Evolutionary conservation across 1,139 yeast species (phyloP).

Genomic region (Blastobotrys serpentis): DNA sequence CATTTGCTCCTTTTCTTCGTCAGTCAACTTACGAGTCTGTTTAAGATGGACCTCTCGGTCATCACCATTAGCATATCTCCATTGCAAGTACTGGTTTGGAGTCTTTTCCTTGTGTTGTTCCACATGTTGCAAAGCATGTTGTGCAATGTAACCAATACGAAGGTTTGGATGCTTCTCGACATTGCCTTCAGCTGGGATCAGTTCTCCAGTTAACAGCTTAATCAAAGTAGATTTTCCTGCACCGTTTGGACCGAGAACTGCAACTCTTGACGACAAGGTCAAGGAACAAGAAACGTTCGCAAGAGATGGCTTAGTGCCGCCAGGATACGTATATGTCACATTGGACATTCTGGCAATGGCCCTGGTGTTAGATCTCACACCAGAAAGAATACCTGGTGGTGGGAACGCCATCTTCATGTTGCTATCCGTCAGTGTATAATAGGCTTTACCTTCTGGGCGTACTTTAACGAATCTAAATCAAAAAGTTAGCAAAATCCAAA

Average conservation of each 20-base stretch:
- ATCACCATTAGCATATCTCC: constrained; percentile 98
- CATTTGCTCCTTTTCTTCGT: constrained; percentile 80
- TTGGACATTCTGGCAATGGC: constrained; percentile 89
- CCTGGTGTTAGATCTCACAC: constrained; percentile 92
- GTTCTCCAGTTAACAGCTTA: constrained; percentile 88
- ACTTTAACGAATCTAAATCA: constrained; percentile 68
- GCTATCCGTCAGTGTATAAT: constrained; percentile 91
- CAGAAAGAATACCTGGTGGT: constrained; percentile 94
- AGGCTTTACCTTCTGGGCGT: constrained; percentile 94
- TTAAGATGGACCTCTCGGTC: constrained; percentile 94
- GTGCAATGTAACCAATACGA: constrained; percentile 98
- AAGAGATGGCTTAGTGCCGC: constrained; percentile 81
- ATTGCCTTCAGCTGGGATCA: constrained; percentile 79
- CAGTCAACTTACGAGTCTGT: constrained; percentile 85
- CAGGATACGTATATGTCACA: constrained; percentile 89
- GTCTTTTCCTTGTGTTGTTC: constrained; percentile 97
- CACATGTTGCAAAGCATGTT: constrained; percentile 96
- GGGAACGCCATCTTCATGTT: constrained; percentile 98
- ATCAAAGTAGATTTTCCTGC: constrained; percentile 97
- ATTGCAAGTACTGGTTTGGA: constrained; percentile 94
- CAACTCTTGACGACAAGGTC: constrained; percentile 91
- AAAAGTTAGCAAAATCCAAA: too few species aligned
- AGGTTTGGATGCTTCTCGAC: constrained; percentile 98
- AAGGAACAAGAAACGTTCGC: constrained; percentile 79
- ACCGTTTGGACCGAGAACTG: constrained; percentile 96